Percentiles rank a stretch among this genome's conserved stretches.
phyloP scores from a whole-genome alignment of 108 stramenopile genomes.

The Schizochytrium sp. region DNA sequence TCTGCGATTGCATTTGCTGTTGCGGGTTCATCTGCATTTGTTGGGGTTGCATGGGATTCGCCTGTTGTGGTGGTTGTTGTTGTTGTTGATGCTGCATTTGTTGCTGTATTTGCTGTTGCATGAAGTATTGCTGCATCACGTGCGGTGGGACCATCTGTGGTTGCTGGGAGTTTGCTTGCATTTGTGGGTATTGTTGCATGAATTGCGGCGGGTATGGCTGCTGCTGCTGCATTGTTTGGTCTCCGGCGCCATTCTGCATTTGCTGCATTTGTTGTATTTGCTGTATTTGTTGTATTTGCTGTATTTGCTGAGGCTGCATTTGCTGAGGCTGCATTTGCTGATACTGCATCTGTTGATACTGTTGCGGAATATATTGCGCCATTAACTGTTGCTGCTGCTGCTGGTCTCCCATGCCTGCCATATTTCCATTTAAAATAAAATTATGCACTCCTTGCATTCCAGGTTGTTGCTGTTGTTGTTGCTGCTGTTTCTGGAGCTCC shows the following conservation, averaged over 20 bases:
- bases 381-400: background rate
- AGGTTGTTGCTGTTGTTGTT: slow-evolving; percentile 12
- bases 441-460: background rate
- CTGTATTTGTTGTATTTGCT: background rate
- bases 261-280: background rate
- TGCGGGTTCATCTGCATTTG: background rate
- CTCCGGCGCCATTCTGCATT: too few species aligned
- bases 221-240: background rate
- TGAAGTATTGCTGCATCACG: background rate
- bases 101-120: background rate
- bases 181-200: background rate
- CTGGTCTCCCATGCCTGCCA: background rate
- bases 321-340: slow-evolving; percentile 10
- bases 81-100: slow-evolving; percentile 20
- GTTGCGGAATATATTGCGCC: background rate
- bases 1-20: background rate
- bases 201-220: slow-evolving; percentile 1
- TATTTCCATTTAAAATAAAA: too few species aligned
- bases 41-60: background rate
- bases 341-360: background rate
- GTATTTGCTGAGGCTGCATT: background rate
- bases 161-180: background rate
- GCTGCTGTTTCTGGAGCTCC: background rate
- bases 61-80: background rate
- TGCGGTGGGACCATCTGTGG: background rate